A percentile compares a stretch with the other conserved stretches of the same genome.
Conservation (phyloP, 2,329 filamentous ascomycete genomes). For the Colletotrichum phormii region DNA sequence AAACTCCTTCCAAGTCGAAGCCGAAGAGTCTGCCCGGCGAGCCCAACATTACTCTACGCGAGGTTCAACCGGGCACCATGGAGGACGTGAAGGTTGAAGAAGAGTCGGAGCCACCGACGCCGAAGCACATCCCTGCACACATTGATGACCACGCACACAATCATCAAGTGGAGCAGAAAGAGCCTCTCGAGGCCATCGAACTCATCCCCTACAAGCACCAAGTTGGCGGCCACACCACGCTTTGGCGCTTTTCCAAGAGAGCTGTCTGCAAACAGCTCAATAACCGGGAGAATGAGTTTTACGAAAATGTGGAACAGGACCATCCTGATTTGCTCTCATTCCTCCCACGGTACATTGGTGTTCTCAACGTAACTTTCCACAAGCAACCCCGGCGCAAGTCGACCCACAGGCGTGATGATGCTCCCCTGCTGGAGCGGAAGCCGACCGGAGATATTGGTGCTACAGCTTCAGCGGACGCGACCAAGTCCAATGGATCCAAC, state of each 20-base stretch:
- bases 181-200: slow-evolving; percentile 89
- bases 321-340: slow-evolving; percentile 93
- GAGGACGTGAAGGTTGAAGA: slow-evolving; percentile 56
- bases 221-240: slow-evolving; percentile 94
- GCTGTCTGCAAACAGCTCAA: slow-evolving; percentile 99
- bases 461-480: background rate
- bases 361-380: slow-evolving; percentile 94
- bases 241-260: slow-evolving; percentile 94
- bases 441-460: slow-evolving; percentile 24
- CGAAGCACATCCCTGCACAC: slow-evolving; percentile 50
- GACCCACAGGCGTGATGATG: slow-evolving; percentile 62
- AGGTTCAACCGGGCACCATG: slow-evolving; percentile 47
- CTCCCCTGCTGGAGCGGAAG: slow-evolving; percentile 41
- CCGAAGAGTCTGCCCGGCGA: slow-evolving; percentile 28
- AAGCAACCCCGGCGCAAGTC: slow-evolving; percentile 79
- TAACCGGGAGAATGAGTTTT: slow-evolving; percentile 98
- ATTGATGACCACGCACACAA: slow-evolving; percentile 63
- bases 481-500: slow-evolving; percentile 15
- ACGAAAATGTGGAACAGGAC: slow-evolving; percentile 92
- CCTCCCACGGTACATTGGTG: slow-evolving; percentile 96
- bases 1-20: slow-evolving; percentile 29
- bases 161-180: slow-evolving; percentile 60
- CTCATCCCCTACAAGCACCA: slow-evolving; percentile 97
- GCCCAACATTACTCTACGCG: slow-evolving; percentile 39
- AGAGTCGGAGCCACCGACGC: slow-evolving; percentile 53